Percentiles rank a stretch among this genome's conserved stretches.
Evolutionary conservation across 2,329 filamentous ascomycete species (phyloP).

Genomic region (Colletotrichum sp.): DNA sequence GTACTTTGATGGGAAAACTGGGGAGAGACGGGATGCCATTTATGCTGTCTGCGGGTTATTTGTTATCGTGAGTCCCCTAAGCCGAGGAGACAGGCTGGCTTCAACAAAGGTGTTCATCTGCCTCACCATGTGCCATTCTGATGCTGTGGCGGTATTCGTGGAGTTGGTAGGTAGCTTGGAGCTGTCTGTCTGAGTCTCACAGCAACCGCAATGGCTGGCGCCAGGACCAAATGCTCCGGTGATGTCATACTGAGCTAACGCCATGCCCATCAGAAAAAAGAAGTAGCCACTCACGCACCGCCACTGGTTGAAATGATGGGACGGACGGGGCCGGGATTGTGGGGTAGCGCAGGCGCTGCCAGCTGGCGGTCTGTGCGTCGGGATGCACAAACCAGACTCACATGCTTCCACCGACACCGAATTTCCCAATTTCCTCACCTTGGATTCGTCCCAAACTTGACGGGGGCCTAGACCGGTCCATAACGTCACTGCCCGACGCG

Average conservation of each 20-base stretch:
- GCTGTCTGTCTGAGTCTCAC: background rate
- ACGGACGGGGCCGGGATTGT: background rate
- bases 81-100: background rate
- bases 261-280: background rate
- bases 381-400: background rate
- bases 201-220: background rate
- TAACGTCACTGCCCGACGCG: background rate
- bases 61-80: background rate
- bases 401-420: conserved; percentile 1
- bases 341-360: background rate
- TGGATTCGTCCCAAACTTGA: background rate
- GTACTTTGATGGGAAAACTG: background rate
- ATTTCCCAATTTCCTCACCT: background rate
- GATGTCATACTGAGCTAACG: conserved; percentile 23
- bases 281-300: conserved; percentile 10
- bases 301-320: conserved; percentile 2
- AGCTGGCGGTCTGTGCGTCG: background rate
- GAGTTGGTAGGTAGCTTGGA: background rate
- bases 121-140: background rate
- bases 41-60: background rate
- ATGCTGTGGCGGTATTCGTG: background rate
- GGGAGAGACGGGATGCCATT: background rate
- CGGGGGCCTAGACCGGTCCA: conserved; percentile 9
- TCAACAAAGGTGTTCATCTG: background rate
- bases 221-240: conserved; percentile 25